Evolutionary conservation across 1,139 yeast genomes (phyloP), one percentile per base, ranked within the genome.

Genomic region (Yamadazyma siamensis): DNA sequence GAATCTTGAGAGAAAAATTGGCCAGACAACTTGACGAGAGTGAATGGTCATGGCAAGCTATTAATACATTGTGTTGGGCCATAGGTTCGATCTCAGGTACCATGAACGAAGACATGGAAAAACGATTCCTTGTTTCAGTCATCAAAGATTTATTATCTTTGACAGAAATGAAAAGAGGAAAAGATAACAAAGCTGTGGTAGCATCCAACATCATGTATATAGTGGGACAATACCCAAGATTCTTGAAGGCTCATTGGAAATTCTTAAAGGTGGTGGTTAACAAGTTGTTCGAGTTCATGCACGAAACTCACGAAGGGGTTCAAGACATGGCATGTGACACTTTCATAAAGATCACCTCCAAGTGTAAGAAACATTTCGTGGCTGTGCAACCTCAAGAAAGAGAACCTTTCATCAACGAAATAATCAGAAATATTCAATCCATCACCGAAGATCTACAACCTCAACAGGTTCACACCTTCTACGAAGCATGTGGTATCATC

Each of bases 261-360:
- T 94, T 91, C 51, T 68, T 94, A 54, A 89, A 89, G 59, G 91
- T 98, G 0, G 99, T 91, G 27, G 91, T 91, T 40, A 83, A 87
- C 62, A 91, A 91, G 59, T 72, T 91, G 49, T 91, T 91, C 61
- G 98, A 94, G 60, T 91, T 91, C 52, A 91, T 91, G 99, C 98
- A 91, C 63, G 99, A 91, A 68, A 88, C 96, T 16, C 98, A 91
- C 58, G 99, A 89, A 60, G 98, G 97, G 63, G 98, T 91, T 41
- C 98, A 91, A 65, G 98, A 91, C 61, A 91, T 91, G 98, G 98
- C 99, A 7, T 91, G 98, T 69, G 98, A 91, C 59, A 91, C 99
- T 1, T 91, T 91, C 56, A 89, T 89, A 52, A 94, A 91, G 59
- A 91, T 91, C 56, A 87, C 96, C 18, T 81, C 77, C 47, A 91